Base-by-base conservation (phyloP, 495 filamentous ascomycete species). In the Letharia lupina region DNA sequence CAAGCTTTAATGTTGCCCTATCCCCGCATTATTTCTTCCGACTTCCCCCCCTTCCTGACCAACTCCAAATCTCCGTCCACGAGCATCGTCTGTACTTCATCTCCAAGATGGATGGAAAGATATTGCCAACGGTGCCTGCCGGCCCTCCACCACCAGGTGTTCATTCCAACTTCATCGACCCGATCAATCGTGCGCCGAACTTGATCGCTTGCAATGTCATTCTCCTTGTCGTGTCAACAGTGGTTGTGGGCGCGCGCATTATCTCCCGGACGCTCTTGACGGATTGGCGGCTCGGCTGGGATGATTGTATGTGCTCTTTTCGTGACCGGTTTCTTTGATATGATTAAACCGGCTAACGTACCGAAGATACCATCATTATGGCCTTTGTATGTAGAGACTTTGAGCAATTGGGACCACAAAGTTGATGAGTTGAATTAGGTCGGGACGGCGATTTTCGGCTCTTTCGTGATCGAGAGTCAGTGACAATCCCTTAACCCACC, bases 261-360 rank as follows among this genome's bases (percentile, higher is more conserved):
- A 1, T 68, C n/a, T 68, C 66, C 31, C 48, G 66, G 31, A 68
- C 66, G 33, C 28, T 68, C 2, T 40, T 68, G 62, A 68, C 66
- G 0, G 62, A 61, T 18, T 68, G 66, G 66, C 40, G 66, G 39
- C 47, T 68, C n/a, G 66, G 66, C 16, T 65, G 66, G 62, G 66
- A 68, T 35, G 66, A 68, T 58, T 68, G 65, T 67, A 58, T 13
- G 39, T 35, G 23, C 1, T 47, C 6, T 41, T 39, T 13, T 3
- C 18, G 20, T 28, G 10, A 37, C 45, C 44, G 6, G 6, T 3
- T 23, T 2, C 9, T 18, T 39, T 7, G 11, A 33, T 15, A 47
- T 28, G 18, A 37, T 4, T 4, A 10, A 3, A 60, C 13, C 28
- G 12, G 28, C 42, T 47, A 13, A 65, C 13, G 3, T 10, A 16